phyloP scores from a whole-genome alignment of 345 rosid species.

The Punica granatum region DNA sequence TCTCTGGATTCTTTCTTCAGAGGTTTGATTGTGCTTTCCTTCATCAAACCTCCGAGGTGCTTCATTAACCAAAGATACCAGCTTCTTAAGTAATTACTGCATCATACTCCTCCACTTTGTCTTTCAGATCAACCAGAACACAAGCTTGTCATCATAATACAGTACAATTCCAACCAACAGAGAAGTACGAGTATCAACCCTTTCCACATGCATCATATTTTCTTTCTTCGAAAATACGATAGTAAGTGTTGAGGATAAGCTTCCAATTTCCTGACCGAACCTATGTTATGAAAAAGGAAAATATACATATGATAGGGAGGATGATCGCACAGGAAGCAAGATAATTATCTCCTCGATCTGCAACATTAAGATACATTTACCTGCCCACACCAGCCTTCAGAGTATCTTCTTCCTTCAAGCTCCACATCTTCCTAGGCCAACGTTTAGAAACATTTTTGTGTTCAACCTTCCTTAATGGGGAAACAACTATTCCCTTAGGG shows the following conservation, averaged over 20 bases:
- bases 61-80: neutral
- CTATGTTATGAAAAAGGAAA: constrained; percentile 10
- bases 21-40: too few relatives aligned
- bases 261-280: constrained; percentile 45
- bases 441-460: constrained; percentile 14
- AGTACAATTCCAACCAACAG: neutral
- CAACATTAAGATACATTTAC: constrained; percentile 13
- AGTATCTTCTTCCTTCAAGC: constrained; percentile 45
- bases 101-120: constrained; percentile 63
- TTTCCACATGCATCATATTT: neutral
- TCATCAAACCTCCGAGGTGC: too few relatives aligned
- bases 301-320: neutral
- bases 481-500: constrained; percentile 12
- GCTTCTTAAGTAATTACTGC: constrained; percentile 9
- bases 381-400: constrained; percentile 29
- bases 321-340: neutral
- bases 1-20: too few relatives aligned
- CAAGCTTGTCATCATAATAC: neutral
- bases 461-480: constrained; percentile 20
- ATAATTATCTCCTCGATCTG: neutral
- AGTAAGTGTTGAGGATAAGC: constrained; percentile 22
- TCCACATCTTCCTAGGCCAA: constrained; percentile 36
- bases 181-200: neutral
- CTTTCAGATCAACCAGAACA: constrained; percentile 54
- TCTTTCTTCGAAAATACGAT: constrained; percentile 25